These are phyloP conservation scores for Lepidium sativum DNA, from an alignment of 345 rosid species.

Conservation along the genomic window DNA sequence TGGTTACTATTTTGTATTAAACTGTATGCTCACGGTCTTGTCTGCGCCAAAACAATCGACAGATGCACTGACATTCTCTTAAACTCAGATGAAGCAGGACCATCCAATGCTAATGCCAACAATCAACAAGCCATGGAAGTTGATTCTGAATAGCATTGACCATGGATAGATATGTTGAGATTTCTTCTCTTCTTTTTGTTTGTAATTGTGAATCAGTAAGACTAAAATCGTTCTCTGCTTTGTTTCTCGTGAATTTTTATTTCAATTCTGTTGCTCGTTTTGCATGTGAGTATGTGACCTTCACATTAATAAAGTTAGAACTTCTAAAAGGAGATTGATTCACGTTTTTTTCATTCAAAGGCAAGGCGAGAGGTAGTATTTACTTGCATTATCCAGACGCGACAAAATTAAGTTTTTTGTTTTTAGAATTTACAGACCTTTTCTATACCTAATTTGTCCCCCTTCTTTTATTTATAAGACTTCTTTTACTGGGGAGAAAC, in stretches of 20 bases:
- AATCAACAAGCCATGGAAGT: not conserved
- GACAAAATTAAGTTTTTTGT: conserved; percentile 20
- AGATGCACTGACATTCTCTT: conserved; percentile 45
- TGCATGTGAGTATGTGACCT: not conserved
- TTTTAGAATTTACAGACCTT: conserved; percentile 23
- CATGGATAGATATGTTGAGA: not conserved
- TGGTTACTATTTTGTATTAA: conserved; percentile 65
- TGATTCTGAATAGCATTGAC: not conserved
- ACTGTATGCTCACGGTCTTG: conserved; percentile 63
- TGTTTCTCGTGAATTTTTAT: not conserved
- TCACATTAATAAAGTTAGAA: not conserved
- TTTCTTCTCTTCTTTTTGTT: not conserved
- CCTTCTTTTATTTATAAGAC: conserved; percentile 14
- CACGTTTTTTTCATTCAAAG: conserved; percentile 3
- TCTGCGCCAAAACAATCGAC: conserved; percentile 57
- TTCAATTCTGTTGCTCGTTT: not conserved
- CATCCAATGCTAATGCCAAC: conserved; percentile 5
- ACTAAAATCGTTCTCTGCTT: not conserved
- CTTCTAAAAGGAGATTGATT: not conserved
- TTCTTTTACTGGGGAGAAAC: conserved; percentile 9
- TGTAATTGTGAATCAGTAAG: not conserved
- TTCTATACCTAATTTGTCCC: conserved; percentile 15
- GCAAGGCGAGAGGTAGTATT: not conserved
- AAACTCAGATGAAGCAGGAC: not conserved
- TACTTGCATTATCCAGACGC: conserved; percentile 24